These are phyloP conservation scores for Oryza meyeriana DNA, from an alignment of 176 grass and related monocot species.

Conservation along the genomic window DNA sequence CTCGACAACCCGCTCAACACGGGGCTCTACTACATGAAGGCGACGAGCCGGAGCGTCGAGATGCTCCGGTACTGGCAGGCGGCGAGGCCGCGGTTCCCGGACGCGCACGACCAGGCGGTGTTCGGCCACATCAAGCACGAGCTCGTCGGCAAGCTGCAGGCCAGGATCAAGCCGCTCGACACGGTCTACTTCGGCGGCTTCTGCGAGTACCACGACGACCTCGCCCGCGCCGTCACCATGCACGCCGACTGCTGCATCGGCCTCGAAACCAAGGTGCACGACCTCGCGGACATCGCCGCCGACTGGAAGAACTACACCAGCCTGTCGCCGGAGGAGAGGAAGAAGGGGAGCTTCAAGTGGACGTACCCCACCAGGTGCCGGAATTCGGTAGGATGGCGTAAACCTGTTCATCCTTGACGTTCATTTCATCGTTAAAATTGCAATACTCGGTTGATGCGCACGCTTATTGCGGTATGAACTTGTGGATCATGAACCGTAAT, in stretches of 20 bases:
- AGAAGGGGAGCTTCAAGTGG: background rate
- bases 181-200: slow-evolving; percentile 39
- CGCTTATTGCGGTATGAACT: background rate
- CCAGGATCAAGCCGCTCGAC: slow-evolving; percentile 44
- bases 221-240: slow-evolving; percentile 42
- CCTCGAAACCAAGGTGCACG: slow-evolving; percentile 40
- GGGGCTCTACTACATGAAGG: slow-evolving; percentile 48
- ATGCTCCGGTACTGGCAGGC: slow-evolving; percentile 39
- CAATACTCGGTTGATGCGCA: background rate
- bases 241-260: slow-evolving; percentile 63
- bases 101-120: slow-evolving; percentile 39
- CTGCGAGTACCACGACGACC: slow-evolving; percentile 34
- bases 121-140: slow-evolving; percentile 42
- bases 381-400: slow-evolving; percentile 2
- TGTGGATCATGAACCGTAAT: background rate
- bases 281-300: slow-evolving; percentile 28
- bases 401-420: background rate
- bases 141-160: background rate
- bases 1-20: slow-evolving; percentile 47
- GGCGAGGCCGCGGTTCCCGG: slow-evolving; percentile 21
- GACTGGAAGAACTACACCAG: slow-evolving; percentile 49
- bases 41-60: slow-evolving; percentile 25
- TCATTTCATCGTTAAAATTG: background rate
- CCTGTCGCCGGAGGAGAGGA: background rate
- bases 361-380: slow-evolving; percentile 5